Conservation (phyloP, 345 rosid species). For the Firmiana major region DNA sequence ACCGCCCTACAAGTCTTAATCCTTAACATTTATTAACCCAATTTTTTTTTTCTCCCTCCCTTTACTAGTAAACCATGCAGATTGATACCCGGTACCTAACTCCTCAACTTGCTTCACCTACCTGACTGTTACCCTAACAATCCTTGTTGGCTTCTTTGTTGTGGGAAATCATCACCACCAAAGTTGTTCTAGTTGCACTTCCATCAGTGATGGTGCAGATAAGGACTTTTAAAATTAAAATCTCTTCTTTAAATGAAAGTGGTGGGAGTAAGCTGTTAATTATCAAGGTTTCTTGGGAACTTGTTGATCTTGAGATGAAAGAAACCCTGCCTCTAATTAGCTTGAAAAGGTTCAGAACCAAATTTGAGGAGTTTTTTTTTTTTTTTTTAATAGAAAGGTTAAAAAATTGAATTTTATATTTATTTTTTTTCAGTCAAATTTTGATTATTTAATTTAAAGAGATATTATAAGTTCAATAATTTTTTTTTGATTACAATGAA, state of each 20-base stretch:
- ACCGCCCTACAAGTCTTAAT: too few species aligned
- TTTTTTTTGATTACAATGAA: too few species aligned
- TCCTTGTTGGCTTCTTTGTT: not conserved
- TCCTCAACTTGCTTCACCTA: slow-evolving; percentile 4
- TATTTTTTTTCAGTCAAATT: too few species aligned
- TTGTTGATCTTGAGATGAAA: not conserved
- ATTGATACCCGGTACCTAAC: not conserved
- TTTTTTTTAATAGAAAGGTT: too few species aligned
- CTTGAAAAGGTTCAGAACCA: not conserved
- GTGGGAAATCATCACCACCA: not conserved
- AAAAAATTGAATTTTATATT: too few species aligned
- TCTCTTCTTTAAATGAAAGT: too few species aligned
- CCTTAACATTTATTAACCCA: not conserved
- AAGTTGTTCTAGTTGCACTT: too few species aligned
- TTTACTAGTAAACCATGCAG: not conserved
- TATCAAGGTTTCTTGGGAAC: not conserved
- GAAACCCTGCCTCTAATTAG: not conserved
- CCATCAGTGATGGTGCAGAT: too few species aligned
- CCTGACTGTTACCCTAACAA: not conserved
- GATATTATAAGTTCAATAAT: too few species aligned
- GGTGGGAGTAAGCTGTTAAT: not conserved
- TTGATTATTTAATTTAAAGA: too few species aligned
- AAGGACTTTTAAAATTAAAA: too few species aligned
- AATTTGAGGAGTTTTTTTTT: not conserved
- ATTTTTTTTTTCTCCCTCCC: too few species aligned